Evolutionary conservation across 495 filamentous ascomycete genomes (phyloP), one percentile per base, ranked within the genome.

Genomic region (Tirmania nivea): DNA sequence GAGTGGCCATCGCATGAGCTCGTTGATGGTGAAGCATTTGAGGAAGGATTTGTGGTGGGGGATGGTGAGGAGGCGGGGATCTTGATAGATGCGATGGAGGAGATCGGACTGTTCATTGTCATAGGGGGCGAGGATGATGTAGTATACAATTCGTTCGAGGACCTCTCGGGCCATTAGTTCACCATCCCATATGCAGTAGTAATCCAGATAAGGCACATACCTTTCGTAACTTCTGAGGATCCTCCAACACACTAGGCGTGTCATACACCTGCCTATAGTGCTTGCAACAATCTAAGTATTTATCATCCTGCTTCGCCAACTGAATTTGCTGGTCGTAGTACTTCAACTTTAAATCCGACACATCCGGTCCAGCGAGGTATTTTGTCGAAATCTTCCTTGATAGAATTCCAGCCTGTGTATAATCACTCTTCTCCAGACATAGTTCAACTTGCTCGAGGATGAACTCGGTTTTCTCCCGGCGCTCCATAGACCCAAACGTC

Each of bases 51-150:
- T 66, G 45, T 64, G 56, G 35, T 59, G 58, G 10, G 63, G 54
- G 17, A 65, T 56, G 4, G 25, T 42, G 17, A 57, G 52, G 50
- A 70, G 67, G 52, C 70, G 69, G n/a, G 68, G 55, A 62, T 86
- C 82, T 58, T 72, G 69, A 66, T 85, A 77, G 63, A 96, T 81
- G 59, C 90, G 85, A 69, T 97, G 90, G 57, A 97, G 75, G 49
- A 97, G 83, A 57, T 97, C 90, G 61, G 86, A 89, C 69, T 97
- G 90, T 64, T 97, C 90, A 69, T 97, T 97, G 73, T 95, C 89
- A 70, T 96, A 85, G 10, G 92, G 88, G 9, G 90, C 82, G 54
- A 97, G 83, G 57, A 95, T 87, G 64, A 95, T 78, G 70, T 92
- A 97, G 73, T 90, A 96, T 69, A 96, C 84, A 60, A 95, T 85